These are phyloP conservation scores for Parvularia atlantis DNA, from an alignment of 78 protist species.

Conservation along the genomic window DNA sequence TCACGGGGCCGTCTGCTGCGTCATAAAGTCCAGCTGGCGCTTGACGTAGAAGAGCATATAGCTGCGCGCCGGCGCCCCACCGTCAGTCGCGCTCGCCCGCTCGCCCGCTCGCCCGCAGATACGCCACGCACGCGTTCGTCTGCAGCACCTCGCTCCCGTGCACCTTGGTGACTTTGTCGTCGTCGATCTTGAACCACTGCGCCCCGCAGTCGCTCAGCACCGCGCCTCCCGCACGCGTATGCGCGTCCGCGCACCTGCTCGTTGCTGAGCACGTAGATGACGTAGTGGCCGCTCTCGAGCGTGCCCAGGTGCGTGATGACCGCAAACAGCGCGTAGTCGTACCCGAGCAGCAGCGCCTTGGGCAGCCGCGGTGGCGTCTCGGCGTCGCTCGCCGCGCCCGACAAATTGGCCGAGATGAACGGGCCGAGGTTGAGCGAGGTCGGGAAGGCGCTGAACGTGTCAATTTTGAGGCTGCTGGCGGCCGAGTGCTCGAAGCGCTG, in stretches of 20 bases:
- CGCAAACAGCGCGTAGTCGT: constrained; percentile 1
- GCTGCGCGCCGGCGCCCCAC: too few relatives aligned
- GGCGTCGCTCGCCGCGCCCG: background rate
- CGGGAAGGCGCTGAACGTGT: background rate
- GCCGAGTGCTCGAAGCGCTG: background rate
- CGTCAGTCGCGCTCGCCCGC: too few relatives aligned
- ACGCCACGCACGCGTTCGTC: background rate
- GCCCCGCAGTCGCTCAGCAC: background rate
- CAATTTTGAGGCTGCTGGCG: background rate
- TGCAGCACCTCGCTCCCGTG: background rate
- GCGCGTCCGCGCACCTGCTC: background rate
- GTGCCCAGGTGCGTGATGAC: background rate
- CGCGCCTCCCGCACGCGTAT: background rate
- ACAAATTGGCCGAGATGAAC: background rate
- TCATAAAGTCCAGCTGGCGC: background rate
- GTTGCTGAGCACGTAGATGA: background rate
- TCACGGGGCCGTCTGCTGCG: too few relatives aligned
- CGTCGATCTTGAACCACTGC: constrained; percentile 1
- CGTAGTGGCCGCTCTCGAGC: constrained; percentile 5
- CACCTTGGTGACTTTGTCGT: background rate
- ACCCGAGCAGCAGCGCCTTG: background rate
- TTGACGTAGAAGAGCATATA: background rate
- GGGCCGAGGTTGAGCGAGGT: background rate
- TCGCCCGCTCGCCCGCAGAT: too few relatives aligned
- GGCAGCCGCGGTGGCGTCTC: background rate